Base-by-base conservation (phyloP, 1,284 basidiomycete species). In the Cutaneotrichosporon arboriforme region DNA sequence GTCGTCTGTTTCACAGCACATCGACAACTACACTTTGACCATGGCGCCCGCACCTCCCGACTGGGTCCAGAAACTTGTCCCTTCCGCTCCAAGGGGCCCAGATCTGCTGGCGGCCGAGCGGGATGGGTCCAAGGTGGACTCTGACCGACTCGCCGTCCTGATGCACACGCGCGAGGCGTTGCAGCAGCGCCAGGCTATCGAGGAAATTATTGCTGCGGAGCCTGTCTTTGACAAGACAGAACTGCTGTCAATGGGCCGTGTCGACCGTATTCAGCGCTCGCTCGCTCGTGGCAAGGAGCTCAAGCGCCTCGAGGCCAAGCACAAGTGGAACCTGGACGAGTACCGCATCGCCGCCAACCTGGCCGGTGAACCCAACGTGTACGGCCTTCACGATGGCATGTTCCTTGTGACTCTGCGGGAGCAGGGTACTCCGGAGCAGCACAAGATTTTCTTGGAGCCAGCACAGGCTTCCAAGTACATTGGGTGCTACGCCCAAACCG, bases 401-500 rank as follows among this genome's bases (percentile, higher is more conserved):
- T 59, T 46, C 44, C 45, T 59, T 48, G 39, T 49, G 20, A 55
- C 54, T 8, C 53, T 59, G 36, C 47, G 50, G 7, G 57, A 59
- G 41, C 57, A 59, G 54, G 51, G 50, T 33, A 55, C 54, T 10
- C 43, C 47, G n/a, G 54, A 55, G 54, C 57, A 59, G 54, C 50
- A 59, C 50, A 55, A 55, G 57, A 44, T 53, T 26, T 59, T 59
- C 57, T 54, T 59, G 37, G 57, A 55, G 45, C 49, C 40, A 23
- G 57, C 57, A 15, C 33, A 50, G 41, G 31, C 20, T n/a, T 22
- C 33, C 51, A 40, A 55, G 51, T 45, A 80, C 56, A 78, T 79
- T 46, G 80, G 81, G 14, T 81, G 80, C 65, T 81, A 81, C 59
- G 79, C 77, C 47, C 81, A 81, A 80, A 81, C 73, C 23, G 69